Percentiles rank a stretch among this genome's conserved stretches.
Evolutionary conservation across 23 red algal genomes (phyloP).

Genomic region (Pyropia haitanensis): DNA sequence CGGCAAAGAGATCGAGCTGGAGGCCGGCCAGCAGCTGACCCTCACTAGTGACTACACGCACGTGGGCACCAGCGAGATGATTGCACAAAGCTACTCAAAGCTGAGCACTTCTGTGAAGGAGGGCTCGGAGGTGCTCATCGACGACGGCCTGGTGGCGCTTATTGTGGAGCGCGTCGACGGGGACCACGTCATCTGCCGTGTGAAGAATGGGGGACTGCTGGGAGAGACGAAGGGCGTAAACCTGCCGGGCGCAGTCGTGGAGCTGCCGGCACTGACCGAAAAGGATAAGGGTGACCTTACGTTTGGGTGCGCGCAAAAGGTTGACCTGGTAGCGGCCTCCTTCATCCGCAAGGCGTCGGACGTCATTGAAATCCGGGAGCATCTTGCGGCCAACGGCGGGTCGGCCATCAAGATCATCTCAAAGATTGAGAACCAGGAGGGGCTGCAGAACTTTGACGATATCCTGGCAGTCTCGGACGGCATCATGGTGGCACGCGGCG

Average conservation of each 20-base stretch:
- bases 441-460: slow-evolving; percentile 67
- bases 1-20: slow-evolving; percentile 43
- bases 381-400: slow-evolving; percentile 49
- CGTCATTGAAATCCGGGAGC: slow-evolving; percentile 63
- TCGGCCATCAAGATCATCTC: slow-evolving; percentile 86
- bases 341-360: slow-evolving; percentile 83
- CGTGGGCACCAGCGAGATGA: slow-evolving; percentile 29
- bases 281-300: slow-evolving; percentile 83
- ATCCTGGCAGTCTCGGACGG: slow-evolving; percentile 81
- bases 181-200: slow-evolving; percentile 59
- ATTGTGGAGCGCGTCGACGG: slow-evolving; percentile 27
- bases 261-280: slow-evolving; percentile 83
- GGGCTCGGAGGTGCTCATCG: slow-evolving; percentile 69
- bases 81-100: slow-evolving; percentile 44
- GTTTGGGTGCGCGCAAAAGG: slow-evolving; percentile 83
- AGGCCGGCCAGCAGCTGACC: slow-evolving; percentile 35
- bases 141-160: slow-evolving; percentile 80
- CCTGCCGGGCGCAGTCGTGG: slow-evolving; percentile 71
- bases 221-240: slow-evolving; percentile 80
- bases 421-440: slow-evolving; percentile 98
- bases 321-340: slow-evolving; percentile 81
- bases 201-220: slow-evolving; percentile 70
- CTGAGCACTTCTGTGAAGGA: slow-evolving; percentile 39
- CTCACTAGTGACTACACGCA: slow-evolving; percentile 26
- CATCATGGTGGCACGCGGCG: slow-evolving; percentile 97